phyloP scores from a whole-genome alignment of 2,329 filamentous ascomycete species.

The Aspergillus aculeatus region DNA sequence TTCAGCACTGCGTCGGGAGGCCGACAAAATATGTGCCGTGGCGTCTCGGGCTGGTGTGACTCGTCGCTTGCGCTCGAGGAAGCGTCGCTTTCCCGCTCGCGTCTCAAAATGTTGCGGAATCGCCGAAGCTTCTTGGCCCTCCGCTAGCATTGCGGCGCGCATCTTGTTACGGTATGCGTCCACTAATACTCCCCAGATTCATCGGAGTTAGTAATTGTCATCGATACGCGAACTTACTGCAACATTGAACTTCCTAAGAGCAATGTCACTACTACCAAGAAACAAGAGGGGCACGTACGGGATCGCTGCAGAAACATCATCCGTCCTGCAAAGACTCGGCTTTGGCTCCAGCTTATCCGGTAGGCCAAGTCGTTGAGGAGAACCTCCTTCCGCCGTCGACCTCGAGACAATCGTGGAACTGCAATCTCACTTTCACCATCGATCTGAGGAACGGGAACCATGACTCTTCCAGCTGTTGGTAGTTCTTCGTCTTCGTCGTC shows the following conservation, averaged over 20 bases:
- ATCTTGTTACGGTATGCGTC: slow-evolving; percentile 95
- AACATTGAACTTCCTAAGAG: no score
- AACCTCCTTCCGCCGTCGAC: slow-evolving; percentile 76
- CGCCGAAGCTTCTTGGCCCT: slow-evolving; percentile 70
- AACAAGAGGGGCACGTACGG: slow-evolving; percentile 60
- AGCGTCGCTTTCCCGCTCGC: slow-evolving; percentile 76
- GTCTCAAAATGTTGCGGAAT: slow-evolving; percentile 87
- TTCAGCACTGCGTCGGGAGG: slow-evolving; percentile 35
- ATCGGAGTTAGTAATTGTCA: slow-evolving; percentile 6
- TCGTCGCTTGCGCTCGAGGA: slow-evolving; percentile 53
- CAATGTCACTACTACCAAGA: background rate
- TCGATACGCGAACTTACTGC: slow-evolving; percentile 6
- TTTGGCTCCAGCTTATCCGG: slow-evolving; percentile 95
- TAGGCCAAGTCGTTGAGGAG: slow-evolving; percentile 89
- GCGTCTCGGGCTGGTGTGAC: slow-evolving; percentile 17
- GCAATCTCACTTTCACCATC: slow-evolving; percentile 75
- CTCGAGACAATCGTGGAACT: slow-evolving; percentile 70
- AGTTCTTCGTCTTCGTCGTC: slow-evolving; percentile 33
- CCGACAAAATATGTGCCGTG: slow-evolving; percentile 24
- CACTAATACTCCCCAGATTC: slow-evolving; percentile 54
- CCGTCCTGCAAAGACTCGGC: slow-evolving; percentile 81
- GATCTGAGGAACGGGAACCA: slow-evolving; percentile 59
- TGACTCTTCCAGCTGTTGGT: slow-evolving; percentile 42
- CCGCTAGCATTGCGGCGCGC: slow-evolving; percentile 73
- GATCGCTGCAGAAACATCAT: slow-evolving; percentile 88